phyloP scores from a whole-genome alignment of 2,329 filamentous ascomycete genomes.

The Ophiostoma sp. region DNA sequence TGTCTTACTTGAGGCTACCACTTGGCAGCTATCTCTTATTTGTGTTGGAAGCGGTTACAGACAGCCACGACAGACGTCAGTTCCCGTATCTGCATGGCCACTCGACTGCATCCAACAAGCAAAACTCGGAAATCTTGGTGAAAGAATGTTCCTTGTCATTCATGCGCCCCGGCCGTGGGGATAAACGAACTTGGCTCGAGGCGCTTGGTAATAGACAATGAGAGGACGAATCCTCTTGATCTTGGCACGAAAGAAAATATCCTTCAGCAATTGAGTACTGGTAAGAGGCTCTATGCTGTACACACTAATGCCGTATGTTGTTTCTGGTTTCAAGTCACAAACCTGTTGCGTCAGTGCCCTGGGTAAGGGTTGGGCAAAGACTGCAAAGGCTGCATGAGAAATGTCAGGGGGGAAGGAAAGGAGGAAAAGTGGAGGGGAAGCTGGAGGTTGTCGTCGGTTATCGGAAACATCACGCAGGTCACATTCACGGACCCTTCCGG shows the following conservation, averaged over 20 bases:
- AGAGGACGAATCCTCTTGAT: slow-evolving; percentile 39
- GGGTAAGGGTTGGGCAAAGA: background rate
- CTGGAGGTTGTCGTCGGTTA: background rate
- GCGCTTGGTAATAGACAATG: slow-evolving; percentile 61
- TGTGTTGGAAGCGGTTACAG: background rate
- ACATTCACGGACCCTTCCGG: slow-evolving; percentile 16
- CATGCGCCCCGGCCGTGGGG: slow-evolving; percentile 54
- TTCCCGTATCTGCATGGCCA: too few relatives aligned
- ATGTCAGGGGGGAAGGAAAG: background rate
- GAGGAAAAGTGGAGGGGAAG: background rate
- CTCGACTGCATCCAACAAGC: background rate
- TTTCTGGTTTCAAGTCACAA: slow-evolving; percentile 10
- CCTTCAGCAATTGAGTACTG: slow-evolving; percentile 59
- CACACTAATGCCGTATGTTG: slow-evolving; percentile 56
- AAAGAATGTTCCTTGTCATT: slow-evolving; percentile 50
- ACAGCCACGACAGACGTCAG: background rate
- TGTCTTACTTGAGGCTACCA: background rate
- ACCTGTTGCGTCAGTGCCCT: slow-evolving; percentile 6
- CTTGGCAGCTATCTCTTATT: background rate
- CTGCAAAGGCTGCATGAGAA: background rate
- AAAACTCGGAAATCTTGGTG: background rate
- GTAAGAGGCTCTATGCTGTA: slow-evolving; percentile 55
- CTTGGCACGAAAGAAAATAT: slow-evolving; percentile 56
- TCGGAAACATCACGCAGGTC: background rate
- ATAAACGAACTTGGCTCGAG: slow-evolving; percentile 37